Conservation (phyloP, 2,329 filamentous ascomycete genomes). For the Monilinia vaccinii-corymbosi region DNA sequence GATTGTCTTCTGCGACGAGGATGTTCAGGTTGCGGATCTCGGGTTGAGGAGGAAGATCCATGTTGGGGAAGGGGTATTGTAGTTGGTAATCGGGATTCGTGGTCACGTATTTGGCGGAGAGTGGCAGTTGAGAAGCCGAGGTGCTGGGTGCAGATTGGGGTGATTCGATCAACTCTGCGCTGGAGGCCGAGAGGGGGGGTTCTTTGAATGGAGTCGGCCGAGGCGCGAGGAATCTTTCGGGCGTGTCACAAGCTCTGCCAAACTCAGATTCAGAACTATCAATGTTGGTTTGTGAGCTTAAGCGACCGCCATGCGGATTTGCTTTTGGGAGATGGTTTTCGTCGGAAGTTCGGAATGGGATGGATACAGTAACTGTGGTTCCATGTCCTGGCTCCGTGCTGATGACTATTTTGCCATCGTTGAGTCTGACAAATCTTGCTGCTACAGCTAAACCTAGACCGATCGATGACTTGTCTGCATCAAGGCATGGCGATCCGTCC, state of each 20-base stretch:
- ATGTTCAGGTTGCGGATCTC: slow-evolving; percentile 36
- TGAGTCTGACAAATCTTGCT: slow-evolving; percentile 20
- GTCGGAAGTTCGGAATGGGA: slow-evolving; percentile 18
- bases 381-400: slow-evolving; percentile 13
- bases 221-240: not conserved
- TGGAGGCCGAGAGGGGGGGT: not conserved
- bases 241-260: not conserved
- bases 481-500: slow-evolving; percentile 17
- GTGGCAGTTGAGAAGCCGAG: not conserved
- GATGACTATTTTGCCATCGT: slow-evolving; percentile 21
- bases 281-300: no score
- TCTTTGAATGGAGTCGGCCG: not conserved
- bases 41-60: slow-evolving; percentile 7
- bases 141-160: not conserved
- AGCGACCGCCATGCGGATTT: no score
- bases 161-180: not conserved
- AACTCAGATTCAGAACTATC: not conserved
- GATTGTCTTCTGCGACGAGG: slow-evolving; percentile 80
- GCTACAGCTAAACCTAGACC: slow-evolving; percentile 20
- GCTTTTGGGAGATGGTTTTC: not conserved
- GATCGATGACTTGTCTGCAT: slow-evolving; percentile 5
- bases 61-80: slow-evolving; percentile 14
- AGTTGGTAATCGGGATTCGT: slow-evolving; percentile 12
- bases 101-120: not conserved
- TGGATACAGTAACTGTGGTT: slow-evolving; percentile 19